Evolutionary conservation across 441 rosid species (phyloP).

Genomic region (Macaranga tanarius): DNA sequence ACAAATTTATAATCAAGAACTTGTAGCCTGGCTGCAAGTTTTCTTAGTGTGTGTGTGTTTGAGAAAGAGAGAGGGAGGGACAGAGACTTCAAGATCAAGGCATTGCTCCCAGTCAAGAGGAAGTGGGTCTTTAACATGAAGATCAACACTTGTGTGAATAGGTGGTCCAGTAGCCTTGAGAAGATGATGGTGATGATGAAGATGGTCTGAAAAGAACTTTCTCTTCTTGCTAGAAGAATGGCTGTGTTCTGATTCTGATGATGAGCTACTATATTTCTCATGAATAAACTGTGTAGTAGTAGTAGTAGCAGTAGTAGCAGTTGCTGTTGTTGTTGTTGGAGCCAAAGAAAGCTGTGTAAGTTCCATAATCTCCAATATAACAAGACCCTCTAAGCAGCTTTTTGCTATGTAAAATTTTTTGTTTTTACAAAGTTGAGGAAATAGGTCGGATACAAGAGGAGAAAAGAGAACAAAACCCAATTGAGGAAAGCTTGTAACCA

Average conservation of each 20-base stretch:
- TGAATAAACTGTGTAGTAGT: neutral
- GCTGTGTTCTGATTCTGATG: conserved; percentile 33
- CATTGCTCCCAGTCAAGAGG: conserved; percentile 58
- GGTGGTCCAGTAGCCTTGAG: neutral
- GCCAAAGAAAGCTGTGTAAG: conserved; percentile 49
- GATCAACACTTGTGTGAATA: conserved; percentile 38
- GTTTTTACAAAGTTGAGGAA: neutral
- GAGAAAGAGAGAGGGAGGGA: neutral
- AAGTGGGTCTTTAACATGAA: conserved; percentile 39
- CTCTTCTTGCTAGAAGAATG: conserved; percentile 32
- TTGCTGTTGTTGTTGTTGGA: conserved; percentile 16
- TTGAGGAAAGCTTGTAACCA: neutral
- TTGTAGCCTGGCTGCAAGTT: neutral
- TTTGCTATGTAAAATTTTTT: neutral
- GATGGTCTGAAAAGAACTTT: conserved; percentile 30
- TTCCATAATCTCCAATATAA: conserved; percentile 28
- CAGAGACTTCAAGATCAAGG: conserved; percentile 47
- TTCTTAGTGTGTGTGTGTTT: neutral
- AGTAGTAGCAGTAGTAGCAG: too few species aligned
- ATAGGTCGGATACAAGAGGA: neutral
- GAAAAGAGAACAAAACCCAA: neutral
- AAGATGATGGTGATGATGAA: neutral
- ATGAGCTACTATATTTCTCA: conserved; percentile 27
- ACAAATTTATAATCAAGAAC: neutral
- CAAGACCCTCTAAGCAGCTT: too few species aligned